phyloP scores from a whole-genome alignment of 2,329 filamentous ascomycete genomes.

The Didymellaceae sp. region DNA sequence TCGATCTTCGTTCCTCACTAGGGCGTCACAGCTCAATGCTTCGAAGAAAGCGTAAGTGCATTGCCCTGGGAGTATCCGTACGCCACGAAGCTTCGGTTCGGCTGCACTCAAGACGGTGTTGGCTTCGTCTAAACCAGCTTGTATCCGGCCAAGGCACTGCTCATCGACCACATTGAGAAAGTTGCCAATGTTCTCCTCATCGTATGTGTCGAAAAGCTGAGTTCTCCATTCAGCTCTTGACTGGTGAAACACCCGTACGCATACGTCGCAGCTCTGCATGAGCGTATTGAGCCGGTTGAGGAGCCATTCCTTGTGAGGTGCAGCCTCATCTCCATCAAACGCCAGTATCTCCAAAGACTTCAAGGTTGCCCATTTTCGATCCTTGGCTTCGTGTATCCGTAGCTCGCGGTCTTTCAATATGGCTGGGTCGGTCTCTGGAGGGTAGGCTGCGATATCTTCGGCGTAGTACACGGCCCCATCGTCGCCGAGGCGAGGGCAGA shows the following conservation, averaged over 20 bases:
- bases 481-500: slow-evolving; percentile 54
- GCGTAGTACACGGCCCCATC: slow-evolving; percentile 51
- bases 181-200: slow-evolving; percentile 51
- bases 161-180: slow-evolving; percentile 55
- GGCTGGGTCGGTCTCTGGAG: slow-evolving; percentile 36
- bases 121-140: slow-evolving; percentile 51
- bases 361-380: slow-evolving; percentile 51
- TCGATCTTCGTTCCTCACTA: slow-evolving; percentile 66
- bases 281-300: slow-evolving; percentile 49
- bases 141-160: slow-evolving; percentile 55
- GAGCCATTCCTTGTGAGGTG: slow-evolving; percentile 51
- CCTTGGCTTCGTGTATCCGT: slow-evolving; percentile 48
- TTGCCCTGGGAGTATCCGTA: slow-evolving; percentile 60
- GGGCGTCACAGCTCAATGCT: slow-evolving; percentile 81
- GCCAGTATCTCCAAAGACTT: slow-evolving; percentile 55
- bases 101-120: slow-evolving; percentile 50
- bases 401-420: slow-evolving; percentile 37
- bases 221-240: slow-evolving; percentile 50
- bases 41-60: slow-evolving; percentile 86
- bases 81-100: slow-evolving; percentile 58
- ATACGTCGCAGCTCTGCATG: slow-evolving; percentile 57
- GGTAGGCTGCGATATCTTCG: slow-evolving; percentile 50
- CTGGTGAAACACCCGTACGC: slow-evolving; percentile 57
- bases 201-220: slow-evolving; percentile 52
- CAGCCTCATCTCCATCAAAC: slow-evolving; percentile 56